Evolutionary conservation across 2,329 filamentous ascomycete species (phyloP).

Genomic region (Helicocarpus griseus): DNA sequence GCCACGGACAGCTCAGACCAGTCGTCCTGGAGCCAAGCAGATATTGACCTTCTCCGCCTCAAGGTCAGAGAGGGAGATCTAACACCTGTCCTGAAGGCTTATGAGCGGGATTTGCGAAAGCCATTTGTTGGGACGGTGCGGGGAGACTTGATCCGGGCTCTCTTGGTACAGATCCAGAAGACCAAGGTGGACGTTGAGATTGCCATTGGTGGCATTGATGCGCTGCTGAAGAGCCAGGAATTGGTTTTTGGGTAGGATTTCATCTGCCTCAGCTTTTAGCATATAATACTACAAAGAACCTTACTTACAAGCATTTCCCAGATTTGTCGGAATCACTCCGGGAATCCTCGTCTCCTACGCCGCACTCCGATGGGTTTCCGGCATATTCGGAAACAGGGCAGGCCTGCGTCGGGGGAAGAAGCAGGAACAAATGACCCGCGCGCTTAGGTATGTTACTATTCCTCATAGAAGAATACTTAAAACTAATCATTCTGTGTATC

Average conservation of each 20-base stretch:
- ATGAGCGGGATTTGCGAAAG: constrained; percentile 75
- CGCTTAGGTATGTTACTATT: constrained; percentile 51
- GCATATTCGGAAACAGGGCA: constrained; percentile 59
- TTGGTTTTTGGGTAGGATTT: constrained; percentile 64
- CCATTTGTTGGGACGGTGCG: constrained; percentile 74
- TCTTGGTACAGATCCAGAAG: constrained; percentile 96
- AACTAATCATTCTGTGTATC: constrained; percentile 2
- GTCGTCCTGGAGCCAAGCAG: constrained; percentile 51
- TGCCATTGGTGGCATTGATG: constrained; percentile 90
- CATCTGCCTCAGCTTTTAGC: constrained; percentile 7
- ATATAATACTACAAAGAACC: no score
- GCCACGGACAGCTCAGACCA: constrained; percentile 61
- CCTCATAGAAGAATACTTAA: not conserved
- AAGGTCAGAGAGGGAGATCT: constrained; percentile 88
- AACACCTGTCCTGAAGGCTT: constrained; percentile 81
- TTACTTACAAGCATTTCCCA: constrained; percentile 13
- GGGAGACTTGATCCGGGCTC: constrained; percentile 78
- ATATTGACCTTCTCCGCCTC: constrained; percentile 63
- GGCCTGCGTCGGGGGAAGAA: constrained; percentile 56
- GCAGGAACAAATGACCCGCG: constrained; percentile 61
- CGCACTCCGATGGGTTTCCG: constrained; percentile 60
- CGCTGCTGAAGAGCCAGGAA: constrained; percentile 89
- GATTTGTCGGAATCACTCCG: constrained; percentile 89
- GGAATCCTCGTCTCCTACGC: constrained; percentile 79
- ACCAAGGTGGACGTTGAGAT: constrained; percentile 97